Evolutionary conservation across 208 protist genomes (phyloP).

Genomic region (Vickermania ingenoplastis): DNA sequence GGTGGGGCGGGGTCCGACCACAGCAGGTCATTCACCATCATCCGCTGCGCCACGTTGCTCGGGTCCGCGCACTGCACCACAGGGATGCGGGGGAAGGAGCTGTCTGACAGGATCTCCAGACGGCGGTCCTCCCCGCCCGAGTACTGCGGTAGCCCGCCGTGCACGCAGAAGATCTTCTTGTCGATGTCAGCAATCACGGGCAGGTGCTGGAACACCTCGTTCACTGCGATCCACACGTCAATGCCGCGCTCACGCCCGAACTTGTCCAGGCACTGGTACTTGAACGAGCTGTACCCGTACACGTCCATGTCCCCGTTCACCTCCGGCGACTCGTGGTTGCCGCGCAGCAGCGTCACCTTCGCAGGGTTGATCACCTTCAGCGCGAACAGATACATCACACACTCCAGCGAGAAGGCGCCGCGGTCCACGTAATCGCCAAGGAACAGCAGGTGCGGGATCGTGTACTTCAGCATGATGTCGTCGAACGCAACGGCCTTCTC

Average conservation of each 20-base stretch:
- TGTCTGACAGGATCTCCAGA: conserved; percentile 77
- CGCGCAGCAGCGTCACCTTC: conserved; percentile 89
- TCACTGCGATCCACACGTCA: conserved; percentile 85
- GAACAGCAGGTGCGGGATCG: conserved; percentile 91
- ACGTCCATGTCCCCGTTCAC: conserved; percentile 90
- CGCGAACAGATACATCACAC: conserved; percentile 80
- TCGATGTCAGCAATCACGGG: conserved; percentile 90
- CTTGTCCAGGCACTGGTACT: conserved; percentile 85
- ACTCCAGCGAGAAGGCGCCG: conserved; percentile 87
- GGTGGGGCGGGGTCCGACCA: conserved; percentile 83
- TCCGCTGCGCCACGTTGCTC: conserved; percentile 68
- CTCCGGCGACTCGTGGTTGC: conserved; percentile 89
- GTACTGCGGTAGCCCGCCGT: conserved; percentile 89
- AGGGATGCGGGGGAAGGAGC: conserved; percentile 76
- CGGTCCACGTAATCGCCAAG: conserved; percentile 98
- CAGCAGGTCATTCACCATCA: conserved; percentile 86
- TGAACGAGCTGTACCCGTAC: conserved; percentile 89
- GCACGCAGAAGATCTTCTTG: conserved; percentile 92
- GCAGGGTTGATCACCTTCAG: conserved; percentile 81
- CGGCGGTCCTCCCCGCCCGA: conserved; percentile 77
- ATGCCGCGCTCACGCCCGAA: conserved; percentile 80
- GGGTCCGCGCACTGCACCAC: conserved; percentile 80
- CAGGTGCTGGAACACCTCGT: conserved; percentile 88
- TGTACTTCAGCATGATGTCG: conserved; percentile 88
- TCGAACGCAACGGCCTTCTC: conserved; percentile 83